Evolutionary conservation across 306 rosid species (phyloP), one percentile per base, ranked within the genome.

Genomic region (Malus sylvestris): DNA sequence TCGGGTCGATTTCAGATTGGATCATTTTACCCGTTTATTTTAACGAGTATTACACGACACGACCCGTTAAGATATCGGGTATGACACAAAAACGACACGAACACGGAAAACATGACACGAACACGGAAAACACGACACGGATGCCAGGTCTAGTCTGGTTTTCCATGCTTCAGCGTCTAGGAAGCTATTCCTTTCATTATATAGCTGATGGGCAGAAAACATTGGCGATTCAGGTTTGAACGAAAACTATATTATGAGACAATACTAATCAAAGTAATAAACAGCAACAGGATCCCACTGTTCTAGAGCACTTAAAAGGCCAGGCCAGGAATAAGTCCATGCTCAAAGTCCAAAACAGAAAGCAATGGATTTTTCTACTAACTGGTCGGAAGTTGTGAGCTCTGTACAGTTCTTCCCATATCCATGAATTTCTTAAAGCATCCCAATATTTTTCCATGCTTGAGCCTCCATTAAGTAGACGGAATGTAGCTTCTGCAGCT

Each of bases 291-390:
- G 72, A 84, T 84, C 97, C 77, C 89, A 95, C 98, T 84, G 97
- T 83, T 95, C 98, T 76, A 95, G 68, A 70, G 88, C 97, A 88
- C 98, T 87, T 33, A 95, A 38, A 38, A 66, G 76, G 92, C 89
- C 82, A 95, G 79, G 68, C 98, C 98, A 72, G 98, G 96, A 83
- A 92, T 57, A 74, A 95, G 92, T 75, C 97, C 98, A 61, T 89
- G 82, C 16, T 95, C 91, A 15, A 51, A 16, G 20, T 51, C 20
- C 20, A 1, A 15, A 16, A 51, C 55, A 74, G 44, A 71, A 75
- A 68, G 16, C 20, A 80, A 71, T 35, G 25, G 71, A 68, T 81
- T 72, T 81, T 78, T 83, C 68, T 70, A 83, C 91, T 75, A 59
- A 95, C 97, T 4, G 97, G 98, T 76, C 96, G 79, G 80, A 88